Conservation (phyloP, 78 protist genomes). For the Chrysochromulina parva region DNA sequence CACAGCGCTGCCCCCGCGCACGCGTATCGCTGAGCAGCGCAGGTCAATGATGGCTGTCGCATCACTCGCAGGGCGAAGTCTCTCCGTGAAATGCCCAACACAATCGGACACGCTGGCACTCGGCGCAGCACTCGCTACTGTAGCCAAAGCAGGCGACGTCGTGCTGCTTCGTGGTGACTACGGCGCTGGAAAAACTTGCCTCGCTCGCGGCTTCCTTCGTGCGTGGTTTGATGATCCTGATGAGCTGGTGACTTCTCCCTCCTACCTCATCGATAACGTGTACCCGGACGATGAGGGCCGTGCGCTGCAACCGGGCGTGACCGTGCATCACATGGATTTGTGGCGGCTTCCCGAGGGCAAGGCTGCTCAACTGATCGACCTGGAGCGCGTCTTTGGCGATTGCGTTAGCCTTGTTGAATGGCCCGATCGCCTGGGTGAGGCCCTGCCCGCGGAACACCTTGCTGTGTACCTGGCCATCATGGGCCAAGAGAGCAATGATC, state of each 20-base stretch:
- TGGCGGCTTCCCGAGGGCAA: background rate
- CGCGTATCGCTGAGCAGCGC: no score
- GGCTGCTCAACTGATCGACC: background rate
- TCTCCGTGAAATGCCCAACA: background rate
- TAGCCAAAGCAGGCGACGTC: background rate
- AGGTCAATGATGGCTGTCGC: no score
- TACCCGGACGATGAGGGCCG: constrained; percentile 11
- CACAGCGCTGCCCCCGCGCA: no score
- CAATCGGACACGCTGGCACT: background rate
- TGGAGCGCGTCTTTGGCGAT: background rate
- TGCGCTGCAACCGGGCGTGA: background rate
- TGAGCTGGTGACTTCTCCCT: background rate
- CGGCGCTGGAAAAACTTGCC: background rate
- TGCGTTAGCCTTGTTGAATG: background rate
- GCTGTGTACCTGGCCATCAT: background rate
- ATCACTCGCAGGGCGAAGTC: no score
- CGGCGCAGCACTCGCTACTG: background rate
- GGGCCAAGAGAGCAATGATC: background rate
- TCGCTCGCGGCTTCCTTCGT: background rate
- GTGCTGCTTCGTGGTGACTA: background rate
- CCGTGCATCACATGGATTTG: constrained; percentile 11
- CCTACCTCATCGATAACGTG: background rate
- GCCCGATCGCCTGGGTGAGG: background rate
- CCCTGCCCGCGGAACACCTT: background rate
- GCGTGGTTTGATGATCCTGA: background rate